Conservation (phyloP, 78 protist species). For the Monosiga brevicollis region DNA sequence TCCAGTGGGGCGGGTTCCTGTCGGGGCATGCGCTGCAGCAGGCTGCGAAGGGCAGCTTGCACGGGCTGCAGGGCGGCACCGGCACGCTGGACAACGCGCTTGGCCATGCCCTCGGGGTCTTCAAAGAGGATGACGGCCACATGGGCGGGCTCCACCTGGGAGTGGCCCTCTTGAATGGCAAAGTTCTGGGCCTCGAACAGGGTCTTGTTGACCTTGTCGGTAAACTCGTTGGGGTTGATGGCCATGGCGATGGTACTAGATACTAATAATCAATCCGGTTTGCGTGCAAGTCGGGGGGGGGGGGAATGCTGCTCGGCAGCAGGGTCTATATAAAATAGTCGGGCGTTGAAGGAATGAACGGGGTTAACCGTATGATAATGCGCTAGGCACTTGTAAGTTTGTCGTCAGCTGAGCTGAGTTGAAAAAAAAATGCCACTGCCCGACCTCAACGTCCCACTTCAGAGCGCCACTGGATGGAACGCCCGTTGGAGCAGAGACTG, state of each 20-base stretch:
- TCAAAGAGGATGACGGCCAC: constrained; percentile 25
- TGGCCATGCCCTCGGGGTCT: constrained; percentile 43
- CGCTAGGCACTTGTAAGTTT: too few relatives aligned
- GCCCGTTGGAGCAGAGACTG: too few relatives aligned
- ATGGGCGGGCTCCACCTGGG: constrained; percentile 42
- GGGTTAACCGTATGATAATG: too few relatives aligned
- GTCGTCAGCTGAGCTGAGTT: too few relatives aligned
- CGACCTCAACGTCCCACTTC: too few relatives aligned
- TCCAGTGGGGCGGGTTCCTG: background rate
- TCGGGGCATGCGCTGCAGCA: background rate
- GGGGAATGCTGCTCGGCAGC: too few relatives aligned
- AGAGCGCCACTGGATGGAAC: too few relatives aligned
- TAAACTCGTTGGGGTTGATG: background rate
- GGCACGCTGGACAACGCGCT: background rate
- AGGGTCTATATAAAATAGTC: too few relatives aligned
- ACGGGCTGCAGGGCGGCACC: background rate
- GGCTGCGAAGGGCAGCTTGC: background rate
- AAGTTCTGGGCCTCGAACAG: background rate
- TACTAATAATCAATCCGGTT: too few relatives aligned
- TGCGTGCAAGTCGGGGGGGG: too few relatives aligned
- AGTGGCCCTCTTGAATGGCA: constrained; percentile 29
- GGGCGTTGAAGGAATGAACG: too few relatives aligned
- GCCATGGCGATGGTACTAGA: background rate
- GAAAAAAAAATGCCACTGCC: too few relatives aligned
- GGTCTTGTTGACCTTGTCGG: background rate